These are phyloP conservation scores for Sphaerulina populicola DNA, from an alignment of 2,329 filamentous ascomycete genomes.

Conservation along the genomic window DNA sequence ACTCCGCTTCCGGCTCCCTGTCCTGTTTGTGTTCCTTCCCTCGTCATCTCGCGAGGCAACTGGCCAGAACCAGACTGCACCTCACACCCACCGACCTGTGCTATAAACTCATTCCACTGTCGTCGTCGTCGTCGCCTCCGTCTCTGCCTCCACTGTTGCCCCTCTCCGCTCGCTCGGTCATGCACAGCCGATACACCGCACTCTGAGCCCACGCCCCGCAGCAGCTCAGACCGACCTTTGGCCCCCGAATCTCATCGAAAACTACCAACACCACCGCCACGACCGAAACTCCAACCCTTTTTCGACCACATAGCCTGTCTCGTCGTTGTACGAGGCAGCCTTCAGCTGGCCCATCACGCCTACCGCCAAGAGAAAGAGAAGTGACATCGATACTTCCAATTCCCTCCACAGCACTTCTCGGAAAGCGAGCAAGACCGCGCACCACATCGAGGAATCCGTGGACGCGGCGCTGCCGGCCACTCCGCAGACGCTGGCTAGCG, in stretches of 20 bases:
- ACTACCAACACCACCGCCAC: background rate
- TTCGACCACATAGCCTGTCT: slow-evolving; percentile 10
- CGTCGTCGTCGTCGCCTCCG: no score
- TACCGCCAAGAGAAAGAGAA: slow-evolving; percentile 24
- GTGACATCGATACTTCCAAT: slow-evolving; percentile 19
- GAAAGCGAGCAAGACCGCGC: slow-evolving; percentile 32
- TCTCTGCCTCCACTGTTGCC: no score
- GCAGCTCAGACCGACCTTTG: background rate
- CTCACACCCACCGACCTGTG: no score
- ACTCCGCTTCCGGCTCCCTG: background rate
- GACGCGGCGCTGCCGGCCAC: slow-evolving; percentile 40
- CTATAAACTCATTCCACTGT: no score
- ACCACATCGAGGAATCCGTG: slow-evolving; percentile 29
- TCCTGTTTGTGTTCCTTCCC: background rate
- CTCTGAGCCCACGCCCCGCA: background rate
- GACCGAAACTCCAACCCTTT: no score
- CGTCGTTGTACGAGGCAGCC: slow-evolving; percentile 18
- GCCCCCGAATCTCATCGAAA: background rate
- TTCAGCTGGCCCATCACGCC: slow-evolving; percentile 17
- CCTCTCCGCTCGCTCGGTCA: no score
- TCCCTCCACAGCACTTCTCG: slow-evolving; percentile 16
- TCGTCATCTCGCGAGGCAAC: background rate
- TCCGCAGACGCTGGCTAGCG: slow-evolving; percentile 42
- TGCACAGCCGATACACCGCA: no score
- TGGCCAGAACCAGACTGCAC: background rate